A percentile compares a stretch with the other conserved stretches of the same genome.
These are phyloP conservation scores for Nemania abortiva DNA, from an alignment of 2,329 filamentous ascomycete genomes.

Conservation along the genomic window DNA sequence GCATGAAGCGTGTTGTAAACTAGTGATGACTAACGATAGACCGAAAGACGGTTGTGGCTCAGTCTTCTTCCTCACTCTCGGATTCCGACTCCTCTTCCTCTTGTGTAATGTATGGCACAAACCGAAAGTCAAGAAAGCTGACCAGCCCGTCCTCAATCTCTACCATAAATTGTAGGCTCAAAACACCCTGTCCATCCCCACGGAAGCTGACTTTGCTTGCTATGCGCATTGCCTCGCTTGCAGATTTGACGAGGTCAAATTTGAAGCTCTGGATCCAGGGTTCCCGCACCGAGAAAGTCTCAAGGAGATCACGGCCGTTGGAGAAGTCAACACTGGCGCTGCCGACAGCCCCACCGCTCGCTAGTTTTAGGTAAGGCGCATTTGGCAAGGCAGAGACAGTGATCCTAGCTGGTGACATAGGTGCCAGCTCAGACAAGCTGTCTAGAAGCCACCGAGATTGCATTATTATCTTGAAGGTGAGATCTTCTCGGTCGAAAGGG, in stretches of 20 bases:
- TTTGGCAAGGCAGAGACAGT: constrained; percentile 73
- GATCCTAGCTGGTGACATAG: constrained; percentile 78
- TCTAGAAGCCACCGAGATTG: constrained; percentile 79
- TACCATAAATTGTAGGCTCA: constrained; percentile 97
- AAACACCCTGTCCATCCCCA: constrained; percentile 87
- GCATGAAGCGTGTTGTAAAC: background rate
- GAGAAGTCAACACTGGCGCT: constrained; percentile 76
- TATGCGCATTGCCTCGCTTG: constrained; percentile 90
- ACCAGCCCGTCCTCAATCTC: constrained; percentile 78
- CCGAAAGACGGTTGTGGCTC: constrained; percentile 9
- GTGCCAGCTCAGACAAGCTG: constrained; percentile 75
- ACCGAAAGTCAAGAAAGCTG: constrained; percentile 85
- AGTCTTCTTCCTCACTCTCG: constrained; percentile 54
- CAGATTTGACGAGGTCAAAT: constrained; percentile 86
- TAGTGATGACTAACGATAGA: background rate
- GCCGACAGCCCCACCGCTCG: constrained; percentile 70
- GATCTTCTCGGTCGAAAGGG: constrained; percentile 82
- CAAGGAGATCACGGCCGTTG: constrained; percentile 74
- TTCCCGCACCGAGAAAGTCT: constrained; percentile 76
- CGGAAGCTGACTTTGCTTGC: constrained; percentile 93
- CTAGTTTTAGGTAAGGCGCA: constrained; percentile 80
- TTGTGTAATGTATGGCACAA: constrained; percentile 77
- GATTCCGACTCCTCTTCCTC: constrained; percentile 67
- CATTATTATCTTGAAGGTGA: constrained; percentile 96
- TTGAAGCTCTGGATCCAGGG: constrained; percentile 81